Percentiles rank a stretch among this genome's conserved stretches.
Evolutionary conservation across 2,329 filamentous ascomycete genomes (phyloP).

Genomic region (Colletotrichum higginsianum): DNA sequence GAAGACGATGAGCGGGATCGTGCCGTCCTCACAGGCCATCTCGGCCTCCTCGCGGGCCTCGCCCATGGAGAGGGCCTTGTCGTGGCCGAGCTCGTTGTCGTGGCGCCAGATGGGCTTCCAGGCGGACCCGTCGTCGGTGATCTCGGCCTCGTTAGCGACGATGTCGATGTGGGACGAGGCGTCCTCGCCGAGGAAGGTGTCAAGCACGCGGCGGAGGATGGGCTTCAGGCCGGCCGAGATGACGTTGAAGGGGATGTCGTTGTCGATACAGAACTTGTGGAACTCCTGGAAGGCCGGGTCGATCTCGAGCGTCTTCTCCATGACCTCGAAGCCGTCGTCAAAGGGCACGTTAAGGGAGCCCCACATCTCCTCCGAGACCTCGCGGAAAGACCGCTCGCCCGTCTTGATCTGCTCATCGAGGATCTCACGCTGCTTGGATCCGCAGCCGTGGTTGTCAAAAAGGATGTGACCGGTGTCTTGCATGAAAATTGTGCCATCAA

Average conservation of each 20-base stretch:
- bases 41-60: conserved; percentile 71
- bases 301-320: conserved; percentile 73
- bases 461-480: conserved; percentile 80
- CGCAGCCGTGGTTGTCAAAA: conserved; percentile 77
- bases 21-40: conserved; percentile 70
- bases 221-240: conserved; percentile 79
- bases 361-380: conserved; percentile 82
- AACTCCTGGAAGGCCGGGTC: conserved; percentile 75
- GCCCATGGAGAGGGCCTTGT: conserved; percentile 76
- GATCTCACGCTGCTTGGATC: conserved; percentile 65
- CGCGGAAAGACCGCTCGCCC: conserved; percentile 77
- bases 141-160: conserved; percentile 77
- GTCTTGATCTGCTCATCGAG: conserved; percentile 76
- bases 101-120: conserved; percentile 80
- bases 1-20: conserved; percentile 77
- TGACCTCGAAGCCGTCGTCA: conserved; percentile 76
- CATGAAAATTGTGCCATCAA: conserved; percentile 81
- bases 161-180: conserved; percentile 73
- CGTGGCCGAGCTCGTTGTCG: conserved; percentile 75
- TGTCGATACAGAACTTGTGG: conserved; percentile 74
- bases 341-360: conserved; percentile 76
- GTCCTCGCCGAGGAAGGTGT: conserved; percentile 76
- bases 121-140: conserved; percentile 68
- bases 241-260: conserved; percentile 77
- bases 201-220: conserved; percentile 72